Evolutionary conservation across 306 rosid species (phyloP), one percentile per base, ranked within the genome.

Genomic region (Quercus alba): DNA sequence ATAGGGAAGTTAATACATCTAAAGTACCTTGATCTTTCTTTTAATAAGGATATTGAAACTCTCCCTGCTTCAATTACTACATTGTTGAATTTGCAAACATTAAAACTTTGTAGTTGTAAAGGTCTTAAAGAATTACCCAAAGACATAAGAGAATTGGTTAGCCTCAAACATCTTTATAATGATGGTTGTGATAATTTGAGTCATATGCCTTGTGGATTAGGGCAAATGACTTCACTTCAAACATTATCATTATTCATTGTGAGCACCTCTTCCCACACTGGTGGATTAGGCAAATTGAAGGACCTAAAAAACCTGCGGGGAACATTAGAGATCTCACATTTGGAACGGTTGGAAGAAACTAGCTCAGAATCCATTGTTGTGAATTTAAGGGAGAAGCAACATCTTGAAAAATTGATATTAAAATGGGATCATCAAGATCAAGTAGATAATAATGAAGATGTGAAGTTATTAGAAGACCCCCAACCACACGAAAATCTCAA

Each of bases 1-100:
- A 21, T 75, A 52, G 76, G 81, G 23, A 3, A 19, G 0, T 4
- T 76, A 56, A 31, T 56, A 3, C 75, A 74, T 26, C 64, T 80
- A 46, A 80, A 76, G 18, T 80, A 64, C 26, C 84, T 84, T 2
- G 61, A 72, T 49, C 26, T 80, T 4, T 44, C 73, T 3, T 18
- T 33, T 33, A 33, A 21, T 14, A 7, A 61, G 1, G 6, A 3
- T 1, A 14, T 78, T 66, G 5, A 30, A 1, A 3, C 0, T 18
- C 51, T 83, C 4, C 61, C 84, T 0, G 0, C 9, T 0, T 23
- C 17, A n/a, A 17, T 33, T 18, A 9, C 3, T 5, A 18, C 63
- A 5, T 9, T 79, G 5, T 11, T 5, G 5, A 11, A 2, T 28
- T 59, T 83, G 18, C 78, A 83, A 25, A 71, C 66, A 19, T 7